These are phyloP conservation scores for Nakazawaea sp. DNA, from an alignment of 805 yeast genomes.

Conservation along the genomic window DNA sequence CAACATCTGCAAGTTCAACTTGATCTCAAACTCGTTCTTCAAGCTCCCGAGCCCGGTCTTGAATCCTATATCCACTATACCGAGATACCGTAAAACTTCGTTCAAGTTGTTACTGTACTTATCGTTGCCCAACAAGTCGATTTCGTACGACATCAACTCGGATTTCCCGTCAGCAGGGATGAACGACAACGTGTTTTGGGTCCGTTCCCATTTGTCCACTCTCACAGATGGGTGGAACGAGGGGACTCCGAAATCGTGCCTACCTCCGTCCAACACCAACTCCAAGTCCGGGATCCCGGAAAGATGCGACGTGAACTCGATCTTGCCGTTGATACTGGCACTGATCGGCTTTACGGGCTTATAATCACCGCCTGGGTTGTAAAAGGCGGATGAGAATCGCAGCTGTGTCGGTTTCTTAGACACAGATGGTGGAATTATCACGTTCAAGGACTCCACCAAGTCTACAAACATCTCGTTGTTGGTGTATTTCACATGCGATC, in stretches of 20 bases:
- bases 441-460: constrained; percentile 56
- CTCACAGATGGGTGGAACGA: constrained; percentile 69
- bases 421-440: constrained; percentile 35
- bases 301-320: constrained; percentile 61
- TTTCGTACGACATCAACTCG: constrained; percentile 52
- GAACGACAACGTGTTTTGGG: constrained; percentile 45
- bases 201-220: constrained; percentile 39
- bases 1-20: constrained; percentile 38
- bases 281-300: constrained; percentile 73
- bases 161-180: constrained; percentile 86
- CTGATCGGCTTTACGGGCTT: constrained; percentile 29
- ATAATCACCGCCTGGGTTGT: constrained; percentile 17
- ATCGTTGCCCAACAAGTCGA: constrained; percentile 37
- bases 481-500: constrained; percentile 58
- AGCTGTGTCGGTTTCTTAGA: constrained; percentile 12
- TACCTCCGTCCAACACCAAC: constrained; percentile 40
- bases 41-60: constrained; percentile 43
- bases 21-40: constrained; percentile 58
- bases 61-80: constrained; percentile 50
- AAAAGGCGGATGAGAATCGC: constrained; percentile 16
- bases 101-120: constrained; percentile 17
- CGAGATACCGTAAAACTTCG: constrained; percentile 25
- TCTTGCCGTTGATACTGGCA: constrained; percentile 55
- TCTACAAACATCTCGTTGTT: constrained; percentile 87
- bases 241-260: constrained; percentile 47